These are phyloP conservation scores for Cubamyces sp. DNA, from an alignment of 768 basidiomycete genomes.

Conservation along the genomic window DNA sequence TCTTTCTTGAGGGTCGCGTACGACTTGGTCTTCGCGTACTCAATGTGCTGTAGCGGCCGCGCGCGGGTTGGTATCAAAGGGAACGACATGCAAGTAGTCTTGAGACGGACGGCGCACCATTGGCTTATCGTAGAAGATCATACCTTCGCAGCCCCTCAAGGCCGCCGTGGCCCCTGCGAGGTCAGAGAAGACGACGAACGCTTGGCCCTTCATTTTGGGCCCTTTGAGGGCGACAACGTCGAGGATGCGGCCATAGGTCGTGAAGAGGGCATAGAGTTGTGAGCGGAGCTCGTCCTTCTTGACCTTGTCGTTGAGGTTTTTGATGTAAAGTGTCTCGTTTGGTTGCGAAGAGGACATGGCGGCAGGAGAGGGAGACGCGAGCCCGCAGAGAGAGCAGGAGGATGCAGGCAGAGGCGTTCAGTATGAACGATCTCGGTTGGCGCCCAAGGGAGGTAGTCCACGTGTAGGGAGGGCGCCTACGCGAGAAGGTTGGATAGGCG, in stretches of 20 bases:
- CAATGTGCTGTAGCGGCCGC: conserved; percentile 67
- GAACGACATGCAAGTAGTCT: conserved; percentile 28
- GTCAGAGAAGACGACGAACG: conserved; percentile 95
- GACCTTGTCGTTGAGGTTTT: conserved; percentile 91
- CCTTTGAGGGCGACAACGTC: conserved; percentile 91
- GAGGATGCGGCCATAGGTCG: conserved; percentile 90
- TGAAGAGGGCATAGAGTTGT: conserved; percentile 88
- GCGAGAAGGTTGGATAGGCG: background rate
- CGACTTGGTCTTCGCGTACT: conserved; percentile 89
- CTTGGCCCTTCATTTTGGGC: conserved; percentile 88
- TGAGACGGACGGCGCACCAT: conserved; percentile 59
- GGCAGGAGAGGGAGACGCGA: conserved; percentile 1
- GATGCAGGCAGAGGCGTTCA: conserved; percentile 4
- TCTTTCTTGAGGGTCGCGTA: conserved; percentile 80
- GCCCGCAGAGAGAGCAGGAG: background rate
- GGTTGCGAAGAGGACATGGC: conserved; percentile 63
- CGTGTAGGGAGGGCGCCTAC: background rate
- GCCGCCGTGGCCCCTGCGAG: conserved; percentile 90
- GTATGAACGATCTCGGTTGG: background rate
- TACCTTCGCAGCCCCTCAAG: conserved; percentile 90
- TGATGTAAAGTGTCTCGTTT: conserved; percentile 87
- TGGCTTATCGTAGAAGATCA: conserved; percentile 91
- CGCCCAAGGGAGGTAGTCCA: background rate
- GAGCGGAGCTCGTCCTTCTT: conserved; percentile 87
- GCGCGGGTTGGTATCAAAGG: conserved; percentile 34